A percentile compares a stretch with the other conserved stretches of the same genome.
phyloP scores from a whole-genome alignment of 768 basidiomycete species.

The Calvatia gigantea region DNA sequence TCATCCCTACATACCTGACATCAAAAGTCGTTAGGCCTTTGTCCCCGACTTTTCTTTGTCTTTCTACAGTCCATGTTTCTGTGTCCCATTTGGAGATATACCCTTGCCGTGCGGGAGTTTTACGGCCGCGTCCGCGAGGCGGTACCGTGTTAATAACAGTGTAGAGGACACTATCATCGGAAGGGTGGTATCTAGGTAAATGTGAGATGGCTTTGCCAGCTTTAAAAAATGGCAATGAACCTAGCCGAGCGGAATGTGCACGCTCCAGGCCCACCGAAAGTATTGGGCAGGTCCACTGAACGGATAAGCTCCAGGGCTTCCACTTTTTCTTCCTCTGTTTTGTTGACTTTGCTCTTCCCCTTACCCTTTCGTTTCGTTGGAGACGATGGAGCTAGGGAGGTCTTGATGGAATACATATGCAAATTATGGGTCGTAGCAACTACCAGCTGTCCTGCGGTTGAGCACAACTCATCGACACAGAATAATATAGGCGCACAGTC shows the following conservation, averaged over 20 bases:
- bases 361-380: slow-evolving; percentile 41
- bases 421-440: slow-evolving; percentile 64
- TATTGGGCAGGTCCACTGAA: slow-evolving; percentile 51
- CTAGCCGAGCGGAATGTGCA: slow-evolving; percentile 64
- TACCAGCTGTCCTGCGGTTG: slow-evolving; percentile 46
- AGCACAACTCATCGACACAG: not conserved
- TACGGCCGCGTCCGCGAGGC: slow-evolving; percentile 52
- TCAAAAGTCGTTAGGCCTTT: slow-evolving; percentile 86
- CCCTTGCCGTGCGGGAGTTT: slow-evolving; percentile 51
- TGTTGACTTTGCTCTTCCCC: slow-evolving; percentile 31
- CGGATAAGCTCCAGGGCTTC: slow-evolving; percentile 39
- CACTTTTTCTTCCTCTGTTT: slow-evolving; percentile 12
- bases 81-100: slow-evolving; percentile 75
- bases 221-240: slow-evolving; percentile 25
- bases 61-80: slow-evolving; percentile 61
- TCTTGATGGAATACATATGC: slow-evolving; percentile 49
- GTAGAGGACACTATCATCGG: slow-evolving; percentile 51
- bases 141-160: slow-evolving; percentile 69
- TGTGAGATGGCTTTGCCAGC: not conserved
- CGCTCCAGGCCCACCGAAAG: slow-evolving; percentile 41
- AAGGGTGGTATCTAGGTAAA: slow-evolving; percentile 51
- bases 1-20: slow-evolving; percentile 56
- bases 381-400: slow-evolving; percentile 15
- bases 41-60: slow-evolving; percentile 69
- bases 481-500: slow-evolving; percentile 41